Conservation (phyloP, 257 asterid species). For the Przewalskia tangutica region DNA sequence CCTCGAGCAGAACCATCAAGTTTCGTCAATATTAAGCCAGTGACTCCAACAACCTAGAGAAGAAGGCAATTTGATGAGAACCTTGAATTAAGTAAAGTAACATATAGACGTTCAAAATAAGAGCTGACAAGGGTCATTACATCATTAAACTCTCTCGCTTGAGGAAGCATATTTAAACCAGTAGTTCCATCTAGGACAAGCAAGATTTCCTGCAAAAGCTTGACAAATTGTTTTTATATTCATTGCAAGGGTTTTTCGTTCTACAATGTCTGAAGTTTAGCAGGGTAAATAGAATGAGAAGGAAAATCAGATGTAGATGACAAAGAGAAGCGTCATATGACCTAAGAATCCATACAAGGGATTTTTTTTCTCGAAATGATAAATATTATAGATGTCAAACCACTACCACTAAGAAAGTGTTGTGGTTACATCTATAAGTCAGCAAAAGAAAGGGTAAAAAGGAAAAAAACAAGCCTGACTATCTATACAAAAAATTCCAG, state of each 20-base stretch:
- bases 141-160: conserved; percentile 95
- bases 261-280: neutral
- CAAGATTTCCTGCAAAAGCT: conserved; percentile 61
- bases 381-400: too few relatives aligned
- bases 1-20: conserved; percentile 99
- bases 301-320: neutral
- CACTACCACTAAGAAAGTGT: too few relatives aligned
- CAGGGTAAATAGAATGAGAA: neutral
- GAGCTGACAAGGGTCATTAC: conserved; percentile 24
- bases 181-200: conserved; percentile 93
- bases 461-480: too few relatives aligned
- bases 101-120: neutral
- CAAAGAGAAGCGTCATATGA: neutral
- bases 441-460: too few relatives aligned
- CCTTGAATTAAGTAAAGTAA: neutral
- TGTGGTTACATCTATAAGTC: too few relatives aligned
- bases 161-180: conserved; percentile 96
- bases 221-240: neutral
- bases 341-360: neutral
- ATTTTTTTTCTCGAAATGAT: neutral
- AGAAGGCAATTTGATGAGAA: neutral
- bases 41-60: conserved; percentile 80
- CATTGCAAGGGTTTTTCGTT: neutral
- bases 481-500: too few relatives aligned
- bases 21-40: conserved; percentile 93